Evolutionary conservation across 371 early-diverging fungal species (phyloP).

Genomic region (Circinella minor): DNA sequence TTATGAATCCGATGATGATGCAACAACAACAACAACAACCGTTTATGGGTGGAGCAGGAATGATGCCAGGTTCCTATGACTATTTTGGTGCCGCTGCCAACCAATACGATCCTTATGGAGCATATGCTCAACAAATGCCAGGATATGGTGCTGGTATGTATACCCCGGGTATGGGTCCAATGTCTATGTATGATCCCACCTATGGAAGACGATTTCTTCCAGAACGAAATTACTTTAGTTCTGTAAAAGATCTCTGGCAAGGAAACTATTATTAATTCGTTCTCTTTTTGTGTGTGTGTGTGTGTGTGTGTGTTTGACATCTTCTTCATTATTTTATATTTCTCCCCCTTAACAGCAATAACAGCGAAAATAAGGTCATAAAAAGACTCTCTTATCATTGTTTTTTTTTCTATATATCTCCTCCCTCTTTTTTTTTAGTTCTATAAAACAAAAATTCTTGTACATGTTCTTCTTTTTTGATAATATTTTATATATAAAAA

Average conservation of each 20-base stretch:
- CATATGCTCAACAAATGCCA: constrained; percentile 17
- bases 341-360: no score
- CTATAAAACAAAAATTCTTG: no score
- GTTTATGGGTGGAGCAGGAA: constrained; percentile 8
- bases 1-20: constrained; percentile 22
- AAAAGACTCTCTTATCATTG: no score
- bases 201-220: constrained; percentile 12
- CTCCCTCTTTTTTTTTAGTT: no score
- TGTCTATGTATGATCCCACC: constrained; percentile 15
- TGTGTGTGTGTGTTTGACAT: no score
- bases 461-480: no score
- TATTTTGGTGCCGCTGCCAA: constrained; percentile 8
- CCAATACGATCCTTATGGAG: constrained; percentile 15
- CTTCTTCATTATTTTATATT: no score
- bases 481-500: no score
- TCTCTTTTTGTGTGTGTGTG: no score
- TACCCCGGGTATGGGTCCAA: constrained; percentile 17
- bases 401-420: no score
- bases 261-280: constrained; percentile 2
- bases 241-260: constrained; percentile 25
- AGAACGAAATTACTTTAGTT: constrained; percentile 23
- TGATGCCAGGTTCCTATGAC: constrained; percentile 23
- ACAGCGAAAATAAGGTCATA: no score
- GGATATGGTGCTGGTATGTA: constrained; percentile 20
- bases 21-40: constrained; percentile 11